phyloP scores from a whole-genome alignment of 441 rosid genomes.

The Lepidium campestre region DNA sequence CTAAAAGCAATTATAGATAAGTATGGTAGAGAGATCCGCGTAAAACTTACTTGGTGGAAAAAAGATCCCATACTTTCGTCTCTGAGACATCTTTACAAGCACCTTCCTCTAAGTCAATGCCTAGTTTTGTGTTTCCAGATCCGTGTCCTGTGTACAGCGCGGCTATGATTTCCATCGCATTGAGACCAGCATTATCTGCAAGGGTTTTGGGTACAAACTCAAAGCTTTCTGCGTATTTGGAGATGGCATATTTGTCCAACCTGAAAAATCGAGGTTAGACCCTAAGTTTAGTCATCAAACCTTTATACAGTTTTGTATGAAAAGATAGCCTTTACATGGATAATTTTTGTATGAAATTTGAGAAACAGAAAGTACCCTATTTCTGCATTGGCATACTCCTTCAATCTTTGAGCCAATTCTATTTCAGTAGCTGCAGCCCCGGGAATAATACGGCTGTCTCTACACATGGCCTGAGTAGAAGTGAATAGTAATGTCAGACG shows the following conservation, averaged over 20 bases:
- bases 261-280: slow-evolving; percentile 28
- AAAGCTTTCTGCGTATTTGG: slow-evolving; percentile 96
- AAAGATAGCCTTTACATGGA: neutral
- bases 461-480: slow-evolving; percentile 85
- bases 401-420: slow-evolving; percentile 91
- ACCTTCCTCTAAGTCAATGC: slow-evolving; percentile 87
- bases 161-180: slow-evolving; percentile 94
- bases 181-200: slow-evolving; percentile 96
- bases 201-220: slow-evolving; percentile 97
- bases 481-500: neutral
- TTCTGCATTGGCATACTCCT: slow-evolving; percentile 89
- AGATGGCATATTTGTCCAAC: slow-evolving; percentile 95
- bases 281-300: neutral
- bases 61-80: slow-evolving; percentile 83
- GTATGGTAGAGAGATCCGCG: neutral
- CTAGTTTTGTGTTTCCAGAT: slow-evolving; percentile 81
- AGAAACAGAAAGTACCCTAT: slow-evolving; percentile 58
- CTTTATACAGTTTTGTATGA: neutral
- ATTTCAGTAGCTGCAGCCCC: slow-evolving; percentile 99
- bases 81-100: slow-evolving; percentile 71
- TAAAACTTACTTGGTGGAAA: slow-evolving; percentile 70
- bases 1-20: neutral
- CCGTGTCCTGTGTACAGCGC: slow-evolving; percentile 92
- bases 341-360: neutral
- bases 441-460: slow-evolving; percentile 88